phyloP scores from a whole-genome alignment of 1,139 yeast genomes.

The Kluyveromyces sp. region DNA sequence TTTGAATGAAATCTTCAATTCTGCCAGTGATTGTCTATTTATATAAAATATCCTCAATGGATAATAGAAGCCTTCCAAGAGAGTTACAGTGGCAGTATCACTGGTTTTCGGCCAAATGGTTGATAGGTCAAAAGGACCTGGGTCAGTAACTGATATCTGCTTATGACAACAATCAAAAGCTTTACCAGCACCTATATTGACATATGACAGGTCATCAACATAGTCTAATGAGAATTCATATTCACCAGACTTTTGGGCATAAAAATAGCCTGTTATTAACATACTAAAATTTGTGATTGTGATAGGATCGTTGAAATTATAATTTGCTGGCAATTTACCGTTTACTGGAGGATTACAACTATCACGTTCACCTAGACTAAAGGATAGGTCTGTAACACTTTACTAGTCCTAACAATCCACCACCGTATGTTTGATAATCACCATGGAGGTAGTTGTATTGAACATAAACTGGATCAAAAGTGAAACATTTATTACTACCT shows the following conservation, averaged over 20 bases:
- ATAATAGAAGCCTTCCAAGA: slow-evolving; percentile 12
- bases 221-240: slow-evolving; percentile 7
- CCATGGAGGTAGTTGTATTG: slow-evolving; percentile 10
- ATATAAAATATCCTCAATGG: slow-evolving; percentile 14
- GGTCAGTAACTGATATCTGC: slow-evolving; percentile 1
- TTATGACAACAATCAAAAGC: slow-evolving; percentile 13
- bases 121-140: slow-evolving; percentile 6
- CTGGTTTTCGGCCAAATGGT: slow-evolving; percentile 6
- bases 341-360: background rate
- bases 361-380: slow-evolving; percentile 2
- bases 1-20: slow-evolving; percentile 9
- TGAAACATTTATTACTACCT: background rate
- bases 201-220: slow-evolving; percentile 12
- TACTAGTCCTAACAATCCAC: slow-evolving; percentile 5
- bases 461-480: slow-evolving; percentile 3
- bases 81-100: slow-evolving; percentile 1
- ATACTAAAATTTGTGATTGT: slow-evolving; percentile 12
- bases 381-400: slow-evolving; percentile 11
- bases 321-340: slow-evolving; percentile 8
- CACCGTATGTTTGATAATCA: slow-evolving; percentile 11
- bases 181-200: slow-evolving; percentile 12
- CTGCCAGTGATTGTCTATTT: slow-evolving; percentile 12
- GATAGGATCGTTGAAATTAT: slow-evolving; percentile 6
- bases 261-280: slow-evolving; percentile 12
- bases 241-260: slow-evolving; percentile 10